Conservation (phyloP, 495 filamentous ascomycete species). For the Massariosphaeria phaeospora region DNA sequence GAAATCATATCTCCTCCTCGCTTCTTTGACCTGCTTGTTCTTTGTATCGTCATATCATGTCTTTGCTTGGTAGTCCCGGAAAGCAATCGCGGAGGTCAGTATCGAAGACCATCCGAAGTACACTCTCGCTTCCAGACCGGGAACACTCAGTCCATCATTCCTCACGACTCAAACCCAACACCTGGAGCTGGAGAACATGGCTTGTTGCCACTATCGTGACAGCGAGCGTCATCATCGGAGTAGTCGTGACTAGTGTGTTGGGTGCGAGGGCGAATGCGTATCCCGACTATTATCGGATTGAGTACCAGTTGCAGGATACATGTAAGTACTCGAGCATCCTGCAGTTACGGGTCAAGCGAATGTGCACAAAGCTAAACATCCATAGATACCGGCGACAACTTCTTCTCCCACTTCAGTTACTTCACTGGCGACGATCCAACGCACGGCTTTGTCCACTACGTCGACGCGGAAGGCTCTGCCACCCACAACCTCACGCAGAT, state of each 20-base stretch:
- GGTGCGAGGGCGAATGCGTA: conserved; percentile 45
- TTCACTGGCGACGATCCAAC: conserved; percentile 42
- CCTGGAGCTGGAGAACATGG: conserved; percentile 48
- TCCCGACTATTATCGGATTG: conserved; percentile 50
- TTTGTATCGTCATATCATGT: too few species aligned
- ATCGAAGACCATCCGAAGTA: neutral
- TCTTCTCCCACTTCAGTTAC: conserved; percentile 52
- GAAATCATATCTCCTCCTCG: too few species aligned
- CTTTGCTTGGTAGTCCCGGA: neutral
- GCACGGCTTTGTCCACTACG: conserved; percentile 41
- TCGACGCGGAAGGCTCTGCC: conserved; percentile 30
- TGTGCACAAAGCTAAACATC: neutral
- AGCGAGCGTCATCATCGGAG: conserved; percentile 50
- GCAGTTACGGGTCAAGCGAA: too few species aligned
- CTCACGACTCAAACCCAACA: conserved; percentile 49
- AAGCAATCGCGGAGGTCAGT: too few species aligned
- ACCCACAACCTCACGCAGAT: conserved; percentile 41
- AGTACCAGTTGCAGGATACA: conserved; percentile 50
- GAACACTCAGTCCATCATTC: neutral
- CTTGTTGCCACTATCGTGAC: conserved; percentile 37
- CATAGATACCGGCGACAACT: conserved; percentile 44
- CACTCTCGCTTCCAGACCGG: neutral
- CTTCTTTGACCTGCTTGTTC: too few species aligned
- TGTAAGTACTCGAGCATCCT: conserved; percentile 34
- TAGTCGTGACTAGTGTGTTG: conserved; percentile 43